Percentiles rank a stretch among this genome's conserved stretches.
These are phyloP conservation scores for Clarireedia homoeocarpa DNA, from an alignment of 2,329 filamentous ascomycete genomes.

Conservation along the genomic window DNA sequence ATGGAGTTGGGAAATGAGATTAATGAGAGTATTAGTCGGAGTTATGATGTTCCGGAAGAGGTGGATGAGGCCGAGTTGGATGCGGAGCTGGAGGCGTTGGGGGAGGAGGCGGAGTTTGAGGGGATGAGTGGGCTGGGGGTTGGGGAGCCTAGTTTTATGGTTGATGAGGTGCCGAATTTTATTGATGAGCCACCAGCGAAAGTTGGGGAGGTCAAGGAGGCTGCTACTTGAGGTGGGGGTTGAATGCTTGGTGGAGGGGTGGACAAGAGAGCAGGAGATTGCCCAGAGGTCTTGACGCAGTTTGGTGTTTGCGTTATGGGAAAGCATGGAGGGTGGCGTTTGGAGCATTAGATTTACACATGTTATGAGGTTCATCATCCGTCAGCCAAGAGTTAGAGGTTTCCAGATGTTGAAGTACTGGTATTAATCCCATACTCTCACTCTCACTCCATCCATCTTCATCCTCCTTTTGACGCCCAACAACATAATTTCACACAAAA, in stretches of 20 bases:
- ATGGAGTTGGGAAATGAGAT: slow-evolving; percentile 98
- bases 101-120: slow-evolving; percentile 89
- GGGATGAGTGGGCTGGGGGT: slow-evolving; percentile 44
- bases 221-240: slow-evolving; percentile 43
- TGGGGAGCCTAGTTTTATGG: slow-evolving; percentile 72
- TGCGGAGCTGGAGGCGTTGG: slow-evolving; percentile 89
- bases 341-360: no score
- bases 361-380: no score
- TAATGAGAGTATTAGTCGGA: slow-evolving; percentile 82
- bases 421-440: no score
- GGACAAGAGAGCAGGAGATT: neutral
- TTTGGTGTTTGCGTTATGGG: neutral
- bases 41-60: slow-evolving; percentile 93
- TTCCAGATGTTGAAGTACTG: no score
- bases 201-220: slow-evolving; percentile 73
- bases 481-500: no score
- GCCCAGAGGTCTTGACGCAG: no score
- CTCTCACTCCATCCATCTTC: no score
- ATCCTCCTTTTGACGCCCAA: no score
- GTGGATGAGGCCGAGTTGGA: slow-evolving; percentile 95
- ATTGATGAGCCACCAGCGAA: slow-evolving; percentile 82
- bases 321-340: neutral
- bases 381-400: no score
- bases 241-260: neutral
- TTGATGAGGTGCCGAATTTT: slow-evolving; percentile 83